Percentiles rank a stretch among this genome's conserved stretches.
These are phyloP conservation scores for Cyclotella kingstonii DNA, from an alignment of 108 stramenopile species.

Conservation along the genomic window DNA sequence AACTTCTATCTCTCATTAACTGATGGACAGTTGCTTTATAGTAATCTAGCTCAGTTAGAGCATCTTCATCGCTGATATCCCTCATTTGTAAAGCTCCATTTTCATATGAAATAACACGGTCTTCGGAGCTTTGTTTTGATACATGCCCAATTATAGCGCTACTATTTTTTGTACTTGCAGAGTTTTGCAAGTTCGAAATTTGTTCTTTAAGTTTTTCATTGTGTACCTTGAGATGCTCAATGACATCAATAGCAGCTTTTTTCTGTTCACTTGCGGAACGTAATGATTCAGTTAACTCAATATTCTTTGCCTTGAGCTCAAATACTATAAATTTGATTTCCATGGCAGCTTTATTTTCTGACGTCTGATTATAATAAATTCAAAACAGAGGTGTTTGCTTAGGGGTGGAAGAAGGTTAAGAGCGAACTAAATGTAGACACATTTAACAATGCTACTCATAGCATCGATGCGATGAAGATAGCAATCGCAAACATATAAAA, in stretches of 20 bases:
- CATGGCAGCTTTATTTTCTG: constrained; percentile 19
- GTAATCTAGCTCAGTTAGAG: constrained; percentile 9
- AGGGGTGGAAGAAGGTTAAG: no score
- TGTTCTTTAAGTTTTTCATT: constrained; percentile 18
- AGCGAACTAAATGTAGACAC: no score
- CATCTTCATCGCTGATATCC: neutral
- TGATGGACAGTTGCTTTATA: constrained; percentile 16
- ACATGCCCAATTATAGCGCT: neutral
- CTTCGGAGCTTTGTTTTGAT: neutral
- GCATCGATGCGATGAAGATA: no score
- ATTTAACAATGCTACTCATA: no score
- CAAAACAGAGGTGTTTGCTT: no score
- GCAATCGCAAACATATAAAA: no score
- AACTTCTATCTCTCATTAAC: constrained; percentile 6
- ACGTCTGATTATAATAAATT: neutral
- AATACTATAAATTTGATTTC: constrained; percentile 21
- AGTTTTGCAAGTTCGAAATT: neutral
- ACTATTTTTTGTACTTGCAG: neutral
- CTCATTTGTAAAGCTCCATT: neutral
- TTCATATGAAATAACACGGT: constrained; percentile 7
- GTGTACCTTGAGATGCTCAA: constrained; percentile 21
- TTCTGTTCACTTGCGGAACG: constrained; percentile 15
- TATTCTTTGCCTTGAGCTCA: constrained; percentile 20
- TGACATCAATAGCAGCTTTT: constrained; percentile 7
- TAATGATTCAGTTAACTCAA: constrained; percentile 17